phyloP scores from a whole-genome alignment of 2,329 filamentous ascomycete species.

The Aspergillus texensis region DNA sequence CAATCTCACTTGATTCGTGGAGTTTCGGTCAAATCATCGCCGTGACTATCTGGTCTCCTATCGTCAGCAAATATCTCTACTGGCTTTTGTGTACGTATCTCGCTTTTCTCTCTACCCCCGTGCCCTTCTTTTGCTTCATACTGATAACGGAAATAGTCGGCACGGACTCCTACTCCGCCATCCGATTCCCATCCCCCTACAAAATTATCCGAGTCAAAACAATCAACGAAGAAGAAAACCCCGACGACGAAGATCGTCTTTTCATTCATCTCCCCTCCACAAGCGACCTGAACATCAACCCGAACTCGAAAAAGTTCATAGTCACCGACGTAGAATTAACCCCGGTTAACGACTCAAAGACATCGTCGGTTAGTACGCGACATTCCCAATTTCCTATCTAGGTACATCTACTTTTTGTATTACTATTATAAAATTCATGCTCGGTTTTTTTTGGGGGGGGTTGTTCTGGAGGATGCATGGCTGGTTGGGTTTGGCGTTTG shows the following conservation, averaged over 20 bases:
- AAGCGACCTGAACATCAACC: not conserved
- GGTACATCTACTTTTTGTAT: not conserved
- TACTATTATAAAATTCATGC: not conserved
- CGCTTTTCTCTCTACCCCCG: not conserved
- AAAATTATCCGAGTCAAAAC: constrained; percentile 1
- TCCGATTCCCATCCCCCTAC: constrained; percentile 1
- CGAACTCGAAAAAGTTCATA: not conserved
- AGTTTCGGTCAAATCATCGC: constrained; percentile 4
- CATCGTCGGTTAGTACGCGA: not conserved
- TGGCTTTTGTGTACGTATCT: not conserved
- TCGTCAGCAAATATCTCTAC: constrained; percentile 2
- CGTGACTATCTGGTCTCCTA: constrained; percentile 4
- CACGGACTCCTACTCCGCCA: constrained; percentile 1
- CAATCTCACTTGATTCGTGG: not conserved
- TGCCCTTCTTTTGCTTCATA: not conserved
- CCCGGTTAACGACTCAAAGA: not conserved
- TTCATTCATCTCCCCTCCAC: not conserved
- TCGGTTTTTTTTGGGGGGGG: not conserved
- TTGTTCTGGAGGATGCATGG: not conserved
- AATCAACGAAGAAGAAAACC: not conserved
- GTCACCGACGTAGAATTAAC: constrained; percentile 1
- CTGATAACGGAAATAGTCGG: not conserved
- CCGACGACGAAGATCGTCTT: not conserved
- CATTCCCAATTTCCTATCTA: not conserved
- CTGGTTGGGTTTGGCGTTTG: not conserved